Evolutionary conservation across 192 early-diverging fungal genomes (phyloP).

Genomic region (Martensiomyces pterosporus): DNA sequence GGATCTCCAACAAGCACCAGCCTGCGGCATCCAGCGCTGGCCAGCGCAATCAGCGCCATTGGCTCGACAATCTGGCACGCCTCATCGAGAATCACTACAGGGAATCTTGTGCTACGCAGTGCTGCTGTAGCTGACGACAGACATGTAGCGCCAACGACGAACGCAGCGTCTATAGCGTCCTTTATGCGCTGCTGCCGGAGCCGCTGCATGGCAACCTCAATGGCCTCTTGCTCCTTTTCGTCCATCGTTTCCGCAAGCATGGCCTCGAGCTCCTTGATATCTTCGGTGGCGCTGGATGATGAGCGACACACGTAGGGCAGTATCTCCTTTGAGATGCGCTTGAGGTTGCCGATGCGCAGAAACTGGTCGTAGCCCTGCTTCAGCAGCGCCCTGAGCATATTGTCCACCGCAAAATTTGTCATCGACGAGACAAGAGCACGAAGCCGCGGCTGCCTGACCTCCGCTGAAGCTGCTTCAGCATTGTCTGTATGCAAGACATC

Average conservation of each 20-base stretch:
- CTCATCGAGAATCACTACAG: constrained; percentile 83
- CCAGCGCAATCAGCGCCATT: constrained; percentile 77
- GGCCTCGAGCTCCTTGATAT: constrained; percentile 71
- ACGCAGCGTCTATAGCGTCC: constrained; percentile 32
- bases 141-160: constrained; percentile 74
- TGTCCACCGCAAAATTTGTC: constrained; percentile 78
- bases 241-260: constrained; percentile 61
- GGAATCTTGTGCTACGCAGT: constrained; percentile 54
- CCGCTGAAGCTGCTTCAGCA: constrained; percentile 23
- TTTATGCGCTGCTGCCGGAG: constrained; percentile 46
- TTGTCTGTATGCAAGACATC: constrained; percentile 8
- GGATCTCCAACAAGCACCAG: constrained; percentile 87
- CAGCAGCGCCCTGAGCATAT: constrained; percentile 60
- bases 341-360: constrained; percentile 66
- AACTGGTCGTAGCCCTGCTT: constrained; percentile 63
- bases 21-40: constrained; percentile 54
- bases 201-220: constrained; percentile 24
- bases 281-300: constrained; percentile 42
- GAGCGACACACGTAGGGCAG: constrained; percentile 59
- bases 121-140: constrained; percentile 72
- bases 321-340: constrained; percentile 61
- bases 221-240: constrained; percentile 50
- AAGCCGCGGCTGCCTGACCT: constrained; percentile 34
- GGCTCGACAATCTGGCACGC: constrained; percentile 86
- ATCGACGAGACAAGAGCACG: constrained; percentile 62